These are phyloP conservation scores for Hydnomerulius pinastri DNA, from an alignment of 768 basidiomycete genomes.

Conservation along the genomic window DNA sequence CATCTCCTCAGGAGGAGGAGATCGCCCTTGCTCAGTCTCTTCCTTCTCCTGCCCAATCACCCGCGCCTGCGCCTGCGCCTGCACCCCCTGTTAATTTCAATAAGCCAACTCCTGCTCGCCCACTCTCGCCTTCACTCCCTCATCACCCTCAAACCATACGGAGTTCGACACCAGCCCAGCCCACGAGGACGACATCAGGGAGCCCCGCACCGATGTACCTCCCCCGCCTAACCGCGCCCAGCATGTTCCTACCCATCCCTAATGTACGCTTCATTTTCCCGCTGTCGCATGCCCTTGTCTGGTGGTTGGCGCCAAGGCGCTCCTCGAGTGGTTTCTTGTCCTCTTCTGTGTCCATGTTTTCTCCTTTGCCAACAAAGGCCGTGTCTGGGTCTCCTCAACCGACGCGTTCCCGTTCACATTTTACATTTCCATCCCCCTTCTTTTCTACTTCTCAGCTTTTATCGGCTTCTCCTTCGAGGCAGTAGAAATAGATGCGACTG, in stretches of 20 bases:
- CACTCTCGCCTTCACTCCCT: slow-evolving; percentile 28
- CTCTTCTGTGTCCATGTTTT: slow-evolving; percentile 41
- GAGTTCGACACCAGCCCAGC: slow-evolving; percentile 50
- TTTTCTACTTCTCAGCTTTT: not conserved
- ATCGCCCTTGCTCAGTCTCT: slow-evolving; percentile 41
- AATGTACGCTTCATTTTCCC: slow-evolving; percentile 65
- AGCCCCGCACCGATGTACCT: slow-evolving; percentile 47
- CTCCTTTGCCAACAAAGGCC: slow-evolving; percentile 1
- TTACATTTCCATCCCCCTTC: slow-evolving; percentile 7
- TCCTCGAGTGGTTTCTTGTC: slow-evolving; percentile 36
- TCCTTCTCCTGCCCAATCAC: slow-evolving; percentile 16
- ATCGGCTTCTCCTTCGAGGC: slow-evolving; percentile 9
- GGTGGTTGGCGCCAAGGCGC: slow-evolving; percentile 52
- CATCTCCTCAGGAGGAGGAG: slow-evolving; percentile 35
- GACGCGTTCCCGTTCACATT: slow-evolving; percentile 1
- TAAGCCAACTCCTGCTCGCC: slow-evolving; percentile 54
- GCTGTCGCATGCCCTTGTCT: slow-evolving; percentile 53
- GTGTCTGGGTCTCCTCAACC: not conserved
- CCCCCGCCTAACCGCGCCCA: slow-evolving; percentile 68
- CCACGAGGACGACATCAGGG: not conserved
- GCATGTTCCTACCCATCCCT: slow-evolving; percentile 87
- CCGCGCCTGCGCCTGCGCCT: slow-evolving; percentile 30
- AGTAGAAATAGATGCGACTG: not conserved
- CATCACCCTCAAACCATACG: slow-evolving; percentile 31
- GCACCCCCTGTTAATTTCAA: slow-evolving; percentile 40